Evolutionary conservation across 83 land plant species (phyloP).

Genomic region (Thuja plicata): DNA sequence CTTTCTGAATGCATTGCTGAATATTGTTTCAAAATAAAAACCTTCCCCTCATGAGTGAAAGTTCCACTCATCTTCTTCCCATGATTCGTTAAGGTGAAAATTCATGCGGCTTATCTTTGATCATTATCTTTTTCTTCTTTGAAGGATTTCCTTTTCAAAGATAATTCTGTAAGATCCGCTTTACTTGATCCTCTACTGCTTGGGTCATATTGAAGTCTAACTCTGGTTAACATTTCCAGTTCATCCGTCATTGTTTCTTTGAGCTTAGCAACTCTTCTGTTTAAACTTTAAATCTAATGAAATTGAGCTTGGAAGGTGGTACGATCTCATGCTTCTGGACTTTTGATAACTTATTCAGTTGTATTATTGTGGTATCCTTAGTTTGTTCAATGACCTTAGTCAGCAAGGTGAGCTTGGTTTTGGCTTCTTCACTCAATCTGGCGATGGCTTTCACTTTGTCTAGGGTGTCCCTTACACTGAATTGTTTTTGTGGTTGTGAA

Average conservation of each 20-base stretch:
- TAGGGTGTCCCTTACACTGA: neutral
- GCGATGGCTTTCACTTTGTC: neutral
- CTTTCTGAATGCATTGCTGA: neutral
- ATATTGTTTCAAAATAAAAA: no score
- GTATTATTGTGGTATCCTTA: neutral
- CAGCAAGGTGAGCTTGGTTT: neutral
- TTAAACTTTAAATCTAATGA: neutral
- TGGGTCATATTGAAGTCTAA: neutral
- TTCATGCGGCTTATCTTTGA: neutral
- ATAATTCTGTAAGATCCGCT: neutral
- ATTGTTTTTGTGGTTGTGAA: no score
- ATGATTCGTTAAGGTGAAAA: neutral
- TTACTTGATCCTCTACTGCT: neutral
- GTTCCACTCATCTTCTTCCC: neutral
- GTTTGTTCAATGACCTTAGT: neutral
- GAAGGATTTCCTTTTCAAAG: neutral
- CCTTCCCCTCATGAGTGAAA: neutral
- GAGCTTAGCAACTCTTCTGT: neutral
- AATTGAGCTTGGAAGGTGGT: neutral
- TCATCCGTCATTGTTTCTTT: neutral
- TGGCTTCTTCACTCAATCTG: neutral
- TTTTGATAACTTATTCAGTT: neutral
- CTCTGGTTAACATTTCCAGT: neutral
- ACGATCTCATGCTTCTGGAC: neutral
- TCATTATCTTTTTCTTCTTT: neutral